Evolutionary conservation across 352 stramenopile species (phyloP).

Genomic region (Phytophthora tentaculata): DNA sequence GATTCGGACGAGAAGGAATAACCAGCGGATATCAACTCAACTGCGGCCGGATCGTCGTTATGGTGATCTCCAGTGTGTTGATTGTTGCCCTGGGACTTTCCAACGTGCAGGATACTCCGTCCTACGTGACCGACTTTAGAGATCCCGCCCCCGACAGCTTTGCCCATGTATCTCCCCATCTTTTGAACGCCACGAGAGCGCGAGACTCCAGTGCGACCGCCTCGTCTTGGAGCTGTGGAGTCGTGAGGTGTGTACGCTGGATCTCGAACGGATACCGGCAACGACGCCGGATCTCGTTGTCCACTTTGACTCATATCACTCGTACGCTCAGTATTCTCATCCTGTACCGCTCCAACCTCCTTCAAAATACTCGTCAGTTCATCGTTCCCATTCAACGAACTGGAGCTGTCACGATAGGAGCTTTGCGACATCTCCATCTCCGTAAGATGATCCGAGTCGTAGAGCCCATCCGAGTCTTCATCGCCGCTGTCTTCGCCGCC

Average conservation of each 20-base stretch:
- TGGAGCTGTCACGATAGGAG: constrained; percentile 48
- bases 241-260: constrained; percentile 32
- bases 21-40: constrained; percentile 48
- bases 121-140: constrained; percentile 81
- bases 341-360: constrained; percentile 28
- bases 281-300: constrained; percentile 21
- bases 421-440: constrained; percentile 74
- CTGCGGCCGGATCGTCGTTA: constrained; percentile 37
- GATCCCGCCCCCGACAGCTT: constrained; percentile 79
- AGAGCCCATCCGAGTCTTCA: constrained; percentile 74
- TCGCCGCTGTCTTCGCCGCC: constrained; percentile 81
- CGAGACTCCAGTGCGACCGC: constrained; percentile 28
- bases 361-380: constrained; percentile 38
- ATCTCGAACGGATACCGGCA: constrained; percentile 23
- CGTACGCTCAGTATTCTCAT: constrained; percentile 16
- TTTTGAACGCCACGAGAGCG: constrained; percentile 69
- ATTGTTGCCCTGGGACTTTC: constrained; percentile 50
- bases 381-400: constrained; percentile 41
- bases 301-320: constrained; percentile 16
- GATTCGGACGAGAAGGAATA: constrained; percentile 81
- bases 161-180: constrained; percentile 80
- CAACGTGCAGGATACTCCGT: constrained; percentile 76
- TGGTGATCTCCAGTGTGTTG: constrained; percentile 21
- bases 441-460: constrained; percentile 75
- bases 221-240: constrained; percentile 17